Evolutionary conservation across 371 early-diverging fungal genomes (phyloP).

Genomic region (Phascolomyces articulosus): DNA sequence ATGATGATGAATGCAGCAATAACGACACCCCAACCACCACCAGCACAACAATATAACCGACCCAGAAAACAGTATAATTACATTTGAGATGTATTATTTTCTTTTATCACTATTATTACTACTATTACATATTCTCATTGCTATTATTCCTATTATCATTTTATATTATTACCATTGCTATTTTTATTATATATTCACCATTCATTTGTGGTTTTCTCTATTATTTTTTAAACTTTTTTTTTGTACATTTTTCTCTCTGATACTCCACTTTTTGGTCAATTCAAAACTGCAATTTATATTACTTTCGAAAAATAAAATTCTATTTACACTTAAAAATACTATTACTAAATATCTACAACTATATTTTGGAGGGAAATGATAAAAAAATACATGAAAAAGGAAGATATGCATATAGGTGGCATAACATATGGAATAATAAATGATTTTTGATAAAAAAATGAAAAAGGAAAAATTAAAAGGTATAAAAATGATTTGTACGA

Average conservation of each 20-base stretch:
- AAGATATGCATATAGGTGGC: background rate
- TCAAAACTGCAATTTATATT: background rate
- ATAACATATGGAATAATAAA: background rate
- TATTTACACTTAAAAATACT: constrained; percentile 6
- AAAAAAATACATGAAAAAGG: background rate
- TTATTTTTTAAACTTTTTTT: background rate
- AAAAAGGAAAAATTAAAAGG: background rate
- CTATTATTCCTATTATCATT: background rate
- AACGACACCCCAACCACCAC: background rate
- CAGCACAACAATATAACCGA: background rate
- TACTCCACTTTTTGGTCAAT: background rate
- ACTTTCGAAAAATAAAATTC: background rate
- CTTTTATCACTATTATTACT: background rate
- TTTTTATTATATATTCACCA: background rate
- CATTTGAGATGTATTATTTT: background rate
- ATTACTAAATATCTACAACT: background rate
- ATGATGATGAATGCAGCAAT: background rate
- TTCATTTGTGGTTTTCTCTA: background rate
- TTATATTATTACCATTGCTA: too few species aligned
- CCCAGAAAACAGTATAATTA: background rate
- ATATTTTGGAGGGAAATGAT: background rate
- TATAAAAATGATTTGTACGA: constrained; percentile 21
- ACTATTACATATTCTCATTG: background rate
- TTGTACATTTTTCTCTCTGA: background rate
- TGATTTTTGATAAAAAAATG: background rate